Conservation (phyloP, 768 basidiomycete genomes). For the Asterophora lycoperdoides region DNA sequence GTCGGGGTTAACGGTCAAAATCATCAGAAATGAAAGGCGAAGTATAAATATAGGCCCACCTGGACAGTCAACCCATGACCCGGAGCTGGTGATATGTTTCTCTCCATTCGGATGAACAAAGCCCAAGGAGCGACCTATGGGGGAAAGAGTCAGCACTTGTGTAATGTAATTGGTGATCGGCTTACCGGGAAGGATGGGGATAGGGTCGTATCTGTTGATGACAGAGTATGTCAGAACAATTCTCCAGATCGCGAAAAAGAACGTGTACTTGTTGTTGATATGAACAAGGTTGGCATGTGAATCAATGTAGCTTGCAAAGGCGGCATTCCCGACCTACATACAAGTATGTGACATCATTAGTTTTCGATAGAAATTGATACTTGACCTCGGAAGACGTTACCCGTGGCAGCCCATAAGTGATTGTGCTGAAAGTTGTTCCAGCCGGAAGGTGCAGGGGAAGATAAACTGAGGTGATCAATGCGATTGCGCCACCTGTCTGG, state of each 20-base stretch:
- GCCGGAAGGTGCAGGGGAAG: conserved; percentile 35
- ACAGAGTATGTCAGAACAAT: conserved; percentile 18
- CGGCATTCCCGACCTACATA: no score
- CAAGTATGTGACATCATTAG: no score
- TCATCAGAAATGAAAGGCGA: no score
- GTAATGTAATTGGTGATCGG: no score
- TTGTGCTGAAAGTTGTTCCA: conserved; percentile 12
- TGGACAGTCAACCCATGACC: conserved; percentile 18
- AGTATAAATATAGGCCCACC: conserved; percentile 5
- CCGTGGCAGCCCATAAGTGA: conserved; percentile 19
- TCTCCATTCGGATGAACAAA: conserved; percentile 34
- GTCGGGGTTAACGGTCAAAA: no score
- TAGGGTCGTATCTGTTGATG: conserved; percentile 38
- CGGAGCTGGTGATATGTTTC: conserved; percentile 18
- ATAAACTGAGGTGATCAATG: conserved; percentile 36
- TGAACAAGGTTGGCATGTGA: no score
- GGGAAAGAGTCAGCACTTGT: background rate
- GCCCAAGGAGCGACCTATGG: conserved; percentile 30
- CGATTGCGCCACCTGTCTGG: conserved; percentile 32
- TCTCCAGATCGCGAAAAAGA: no score
- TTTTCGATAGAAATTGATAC: conserved; percentile 24
- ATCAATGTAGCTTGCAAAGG: no score
- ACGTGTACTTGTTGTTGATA: no score
- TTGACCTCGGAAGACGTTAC: conserved; percentile 6
- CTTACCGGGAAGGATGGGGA: conserved; percentile 29